Base-by-base conservation (phyloP, 2,329 filamentous ascomycete species). In the Fusarium tricinctum region DNA sequence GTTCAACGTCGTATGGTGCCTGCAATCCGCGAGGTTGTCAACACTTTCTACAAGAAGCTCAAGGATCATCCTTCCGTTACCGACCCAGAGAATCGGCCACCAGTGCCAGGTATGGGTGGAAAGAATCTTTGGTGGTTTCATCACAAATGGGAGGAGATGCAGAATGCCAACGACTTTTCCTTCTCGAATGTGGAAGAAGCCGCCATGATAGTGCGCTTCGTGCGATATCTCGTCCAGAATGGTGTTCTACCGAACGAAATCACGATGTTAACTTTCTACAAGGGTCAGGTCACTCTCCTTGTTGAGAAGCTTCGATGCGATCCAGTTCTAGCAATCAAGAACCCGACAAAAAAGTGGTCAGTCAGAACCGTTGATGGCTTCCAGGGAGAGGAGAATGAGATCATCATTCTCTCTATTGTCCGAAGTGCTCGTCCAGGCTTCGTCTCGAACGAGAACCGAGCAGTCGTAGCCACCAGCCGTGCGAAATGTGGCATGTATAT, bases 361-460 rank as follows among this genome's bases (percentile, higher is more conserved):
- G 90, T 97, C 2, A 87, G 88, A 33, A 97, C 94, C 0, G 92
- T 97, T 0, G 94, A 97, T 73, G 92, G 91, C 0, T 97, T 95
- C 73, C 94, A 97, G 76, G 94, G 94, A 14, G 93, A 97, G 72
- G 93, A 97, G 75, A 97, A 97, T 65, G 91, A 94, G 23, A 83
- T 97, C 10, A 84, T 97, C 12, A 76, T 97, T 3, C 81, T 97
- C 0, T 97, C 94, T 0, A 81, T 97, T 0, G 93, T 96, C 5
- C 87, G 94, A 43, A 94, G 90, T 67, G 91, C 90, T 35, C 73
- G 72, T 1, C 89, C 94, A 30, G 94, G 94, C 0, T 97, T 97
- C 70, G 82, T 97, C 3, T 83, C 85, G 2, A 88, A 91, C 58
- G 77, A 80, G 64, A 88, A 89, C 63, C 83, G 88, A 19, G 83